Base-by-base conservation (phyloP, 1,284 basidiomycete genomes). In the Pseudozyma sp. region DNA sequence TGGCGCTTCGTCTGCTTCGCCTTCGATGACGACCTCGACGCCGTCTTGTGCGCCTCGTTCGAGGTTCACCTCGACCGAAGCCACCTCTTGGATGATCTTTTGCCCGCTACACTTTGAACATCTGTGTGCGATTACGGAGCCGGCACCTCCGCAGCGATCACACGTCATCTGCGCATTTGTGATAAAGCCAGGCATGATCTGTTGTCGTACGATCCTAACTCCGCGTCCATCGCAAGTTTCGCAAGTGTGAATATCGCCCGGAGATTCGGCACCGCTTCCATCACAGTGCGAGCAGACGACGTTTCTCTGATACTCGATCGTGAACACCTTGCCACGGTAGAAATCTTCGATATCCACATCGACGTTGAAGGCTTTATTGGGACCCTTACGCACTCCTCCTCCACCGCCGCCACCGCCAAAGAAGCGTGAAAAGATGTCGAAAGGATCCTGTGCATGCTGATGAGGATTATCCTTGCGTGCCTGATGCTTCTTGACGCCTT, bases 101-200 rank as follows among this genome's bases (percentile, higher is more conserved):
- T 65, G 64, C 10, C 83, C 83, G 25, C 68, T 43, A 59, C 83
- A 85, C 40, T 68, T 74, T 38, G 53, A 43, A 58, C 83, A 85
- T 14, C 43, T 62, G 59, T 80, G 76, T 18, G 55, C 59, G 56
- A 85, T 85, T 21, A 76, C 66, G 16, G 68, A 76, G 11, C 83
- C 83, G 16, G 63, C 64, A 18, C 83, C 83, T 16, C 76, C 66
- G 47, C 83, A 85, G 13, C 59, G 57, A 44, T 80, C 76, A 52
- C 83, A 85, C 4, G 68, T 68, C 62, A 75, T 73, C 64, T 82
- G 80, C 3, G 82, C 73, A 44, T 77, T 82, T 12, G 83, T 84
- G 39, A 80, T 73, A 45, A 84, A 85, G 18, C 83, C 83, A 7
- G 83, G 83, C 83, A 84, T 84, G 71, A 85, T 82, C 56, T 85